A percentile compares a stretch with the other conserved stretches of the same genome.
phyloP scores from a whole-genome alignment of 1,284 basidiomycete genomes.

The Inonotus obliquus region DNA sequence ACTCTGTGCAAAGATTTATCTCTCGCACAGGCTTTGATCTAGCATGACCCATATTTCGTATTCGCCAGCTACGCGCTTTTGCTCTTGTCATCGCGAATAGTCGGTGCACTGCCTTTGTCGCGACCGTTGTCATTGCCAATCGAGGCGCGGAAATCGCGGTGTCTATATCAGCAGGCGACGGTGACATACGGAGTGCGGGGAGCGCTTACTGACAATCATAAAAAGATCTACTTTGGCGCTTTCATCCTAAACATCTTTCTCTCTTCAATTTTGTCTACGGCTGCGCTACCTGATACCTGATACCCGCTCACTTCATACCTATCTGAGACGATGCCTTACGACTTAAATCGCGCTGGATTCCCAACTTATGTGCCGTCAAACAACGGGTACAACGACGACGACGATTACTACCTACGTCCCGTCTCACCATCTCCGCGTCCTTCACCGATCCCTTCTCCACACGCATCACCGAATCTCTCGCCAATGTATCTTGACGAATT shows the following conservation, averaged over 20 bases:
- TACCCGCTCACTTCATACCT: neutral
- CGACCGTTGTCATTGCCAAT: neutral
- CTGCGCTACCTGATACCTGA: neutral
- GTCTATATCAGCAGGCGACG: neutral
- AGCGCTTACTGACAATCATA: neutral
- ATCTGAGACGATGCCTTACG: conserved; percentile 10
- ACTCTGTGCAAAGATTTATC: neutral
- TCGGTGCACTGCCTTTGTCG: neutral
- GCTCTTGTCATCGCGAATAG: conserved; percentile 26
- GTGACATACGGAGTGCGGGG: neutral
- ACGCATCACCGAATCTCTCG: conserved; percentile 9
- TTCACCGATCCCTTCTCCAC: conserved; percentile 10
- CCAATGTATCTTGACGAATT: conserved; percentile 18
- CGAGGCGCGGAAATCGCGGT: no score
- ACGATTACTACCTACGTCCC: conserved; percentile 13
- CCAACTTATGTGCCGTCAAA: conserved; percentile 4
- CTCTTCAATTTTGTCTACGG: neutral
- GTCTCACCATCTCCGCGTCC: conserved; percentile 8
- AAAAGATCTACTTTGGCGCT: conserved; percentile 1
- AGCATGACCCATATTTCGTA: neutral
- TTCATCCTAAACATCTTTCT: neutral
- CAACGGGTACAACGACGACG: neutral
- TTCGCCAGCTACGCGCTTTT: neutral
- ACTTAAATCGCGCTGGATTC: neutral
- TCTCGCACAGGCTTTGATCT: neutral